A percentile compares a stretch with the other conserved stretches of the same genome.
phyloP scores from a whole-genome alignment of 2,329 filamentous ascomycete genomes.

The Alternaria gansuensis region DNA sequence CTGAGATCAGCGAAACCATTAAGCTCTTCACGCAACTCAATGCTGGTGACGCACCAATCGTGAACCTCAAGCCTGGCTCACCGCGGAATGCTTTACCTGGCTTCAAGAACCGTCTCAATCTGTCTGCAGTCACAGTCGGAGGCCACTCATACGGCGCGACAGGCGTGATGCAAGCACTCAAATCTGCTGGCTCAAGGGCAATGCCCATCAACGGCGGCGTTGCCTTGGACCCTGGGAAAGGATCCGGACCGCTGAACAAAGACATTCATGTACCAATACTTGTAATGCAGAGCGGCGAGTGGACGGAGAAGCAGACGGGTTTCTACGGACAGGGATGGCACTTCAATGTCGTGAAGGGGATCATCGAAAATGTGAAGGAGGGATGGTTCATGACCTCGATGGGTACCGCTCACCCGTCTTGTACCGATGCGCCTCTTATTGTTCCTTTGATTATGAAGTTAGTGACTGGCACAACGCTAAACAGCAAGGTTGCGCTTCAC shows the following conservation, averaged over 20 bases:
- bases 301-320: conserved; percentile 65
- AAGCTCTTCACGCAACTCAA: conserved; percentile 54
- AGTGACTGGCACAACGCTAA: conserved; percentile 68
- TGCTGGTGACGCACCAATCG: conserved; percentile 48
- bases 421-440: conserved; percentile 72
- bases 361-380: conserved; percentile 61
- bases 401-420: conserved; percentile 65
- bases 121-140: conserved; percentile 64
- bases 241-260: conserved; percentile 68
- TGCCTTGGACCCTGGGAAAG: conserved; percentile 72
- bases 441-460: conserved; percentile 68
- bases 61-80: conserved; percentile 57
- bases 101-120: conserved; percentile 65
- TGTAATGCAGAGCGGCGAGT: conserved; percentile 71
- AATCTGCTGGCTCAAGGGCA: conserved; percentile 55
- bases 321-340: conserved; percentile 70
- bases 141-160: conserved; percentile 75
- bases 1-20: conserved; percentile 58
- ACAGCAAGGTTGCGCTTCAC: conserved; percentile 64
- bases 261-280: conserved; percentile 67
- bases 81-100: conserved; percentile 57
- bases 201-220: conserved; percentile 66
- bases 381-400: conserved; percentile 59
- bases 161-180: conserved; percentile 68
- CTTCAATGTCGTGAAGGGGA: conserved; percentile 68